A percentile compares a stretch with the other conserved stretches of the same genome.
These are phyloP conservation scores for Beauveria scarabaeidicola DNA, from an alignment of 2,329 filamentous ascomycete genomes.

Conservation along the genomic window DNA sequence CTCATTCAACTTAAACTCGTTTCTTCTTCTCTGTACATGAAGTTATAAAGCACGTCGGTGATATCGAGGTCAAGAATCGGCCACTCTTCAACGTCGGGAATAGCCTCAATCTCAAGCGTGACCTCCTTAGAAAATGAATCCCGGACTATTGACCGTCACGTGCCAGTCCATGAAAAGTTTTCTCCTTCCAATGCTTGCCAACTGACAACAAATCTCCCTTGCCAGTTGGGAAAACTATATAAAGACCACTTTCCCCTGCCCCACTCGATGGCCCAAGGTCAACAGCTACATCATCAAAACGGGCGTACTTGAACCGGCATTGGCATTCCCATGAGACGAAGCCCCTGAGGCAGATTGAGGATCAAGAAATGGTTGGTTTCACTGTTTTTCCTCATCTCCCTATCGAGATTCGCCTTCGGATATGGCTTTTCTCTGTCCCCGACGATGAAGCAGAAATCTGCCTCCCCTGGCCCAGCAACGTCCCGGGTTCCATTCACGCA, in stretches of 20 bases:
- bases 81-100: neutral
- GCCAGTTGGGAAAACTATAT: neutral
- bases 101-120: neutral
- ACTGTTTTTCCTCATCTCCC: neutral
- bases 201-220: neutral
- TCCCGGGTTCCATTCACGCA: neutral
- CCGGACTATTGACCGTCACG: neutral
- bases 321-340: neutral
- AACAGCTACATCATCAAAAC: neutral
- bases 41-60: neutral
- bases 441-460: conserved; percentile 6
- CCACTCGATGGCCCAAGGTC: neutral
- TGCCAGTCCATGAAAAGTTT: neutral
- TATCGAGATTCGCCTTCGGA: neutral
- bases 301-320: neutral
- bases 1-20: neutral
- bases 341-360: neutral
- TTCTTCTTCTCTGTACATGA: neutral
- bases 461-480: neutral
- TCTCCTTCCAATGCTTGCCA: neutral
- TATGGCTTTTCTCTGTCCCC: neutral
- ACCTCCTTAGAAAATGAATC: neutral
- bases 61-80: neutral
- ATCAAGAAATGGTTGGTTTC: neutral
- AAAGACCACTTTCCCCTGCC: neutral